Evolutionary conservation across 75 land plant genomes (phyloP).

Genomic region (Sequoia sempervirens): DNA sequence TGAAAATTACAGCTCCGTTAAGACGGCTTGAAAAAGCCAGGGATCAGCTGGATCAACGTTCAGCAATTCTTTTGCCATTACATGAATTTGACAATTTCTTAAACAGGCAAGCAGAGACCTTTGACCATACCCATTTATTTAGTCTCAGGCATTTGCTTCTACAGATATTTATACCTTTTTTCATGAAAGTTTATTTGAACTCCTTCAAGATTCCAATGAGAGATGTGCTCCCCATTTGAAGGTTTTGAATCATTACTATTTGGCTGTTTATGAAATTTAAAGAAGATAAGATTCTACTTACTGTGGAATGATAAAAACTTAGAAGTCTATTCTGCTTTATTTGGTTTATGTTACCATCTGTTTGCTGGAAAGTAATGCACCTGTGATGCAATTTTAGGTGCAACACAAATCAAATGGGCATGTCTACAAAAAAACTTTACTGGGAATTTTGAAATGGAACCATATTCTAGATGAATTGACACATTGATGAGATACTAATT

Average conservation of each 20-base stretch:
- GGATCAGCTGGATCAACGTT: conserved; percentile 16
- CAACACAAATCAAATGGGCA: not conserved
- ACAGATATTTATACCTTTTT: not conserved
- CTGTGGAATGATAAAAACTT: not conserved
- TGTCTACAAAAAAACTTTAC: not conserved
- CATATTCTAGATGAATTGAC: not conserved
- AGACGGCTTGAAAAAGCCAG: conserved; percentile 27
- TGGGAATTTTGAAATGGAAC: conserved; percentile 10
- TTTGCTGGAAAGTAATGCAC: not conserved
- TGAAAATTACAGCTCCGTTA: conserved; percentile 67
- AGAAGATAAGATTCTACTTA: not conserved
- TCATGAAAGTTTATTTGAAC: not conserved
- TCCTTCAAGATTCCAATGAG: not conserved
- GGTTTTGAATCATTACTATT: not conserved
- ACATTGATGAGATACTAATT: not conserved
- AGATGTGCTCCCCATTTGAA: not conserved
- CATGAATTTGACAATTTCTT: conserved; percentile 43
- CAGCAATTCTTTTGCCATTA: conserved; percentile 60
- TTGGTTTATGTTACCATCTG: not conserved
- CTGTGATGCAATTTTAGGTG: not conserved
- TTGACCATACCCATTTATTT: not conserved
- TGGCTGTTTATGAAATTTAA: not conserved
- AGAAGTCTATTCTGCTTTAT: not conserved
- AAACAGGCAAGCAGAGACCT: conserved; percentile 21
- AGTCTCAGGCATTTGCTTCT: not conserved